Base-by-base conservation (phyloP, 2,329 filamentous ascomycete genomes). In the Hypoxylon sp. region DNA sequence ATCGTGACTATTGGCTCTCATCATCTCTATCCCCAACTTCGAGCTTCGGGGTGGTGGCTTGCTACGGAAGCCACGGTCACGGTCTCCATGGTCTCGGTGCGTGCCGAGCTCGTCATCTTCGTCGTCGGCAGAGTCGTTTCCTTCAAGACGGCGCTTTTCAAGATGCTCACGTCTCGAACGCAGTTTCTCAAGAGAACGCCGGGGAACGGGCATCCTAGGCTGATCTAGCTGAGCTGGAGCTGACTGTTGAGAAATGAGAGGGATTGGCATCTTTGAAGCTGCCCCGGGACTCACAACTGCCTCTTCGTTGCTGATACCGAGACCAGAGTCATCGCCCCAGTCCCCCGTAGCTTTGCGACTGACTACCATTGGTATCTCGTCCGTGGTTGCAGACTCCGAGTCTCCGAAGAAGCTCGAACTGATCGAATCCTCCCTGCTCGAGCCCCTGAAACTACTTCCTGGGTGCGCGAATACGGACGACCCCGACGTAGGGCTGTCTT, bases 21-120 rank as follows among this genome's bases (percentile, higher is more conserved):
- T 94, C 94, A 98, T 97, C 74, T 98, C 94, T 46, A 92, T 95
- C 1, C 92, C 92, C 1, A 98, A 83, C 74, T 97, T 97, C 0
- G 92, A 97, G 50, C 89, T 90, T 10, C 90, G 88, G 20, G 90
- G 81, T 31, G 81, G 79, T 13, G 78, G 76, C 63, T 87, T 86
- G 57, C 77, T 79, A 31, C 83, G 79, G 35, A 78, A 63, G 60
- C 67, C 81, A 65, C 46, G 78, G 31, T n/a, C n/a, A n/a, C n/a
- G n/a, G n/a, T n/a, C n/a, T n/a, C n/a, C n/a, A n/a, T n/a, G n/a
- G n/a, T 72, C 70, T 17, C 66, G 68, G 26, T 68, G 66, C n/a
- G 78, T 80, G 6, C 91, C 92, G 4, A 96, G 81, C 69, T 97
- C 94, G 58, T 97, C 93, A 64, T 97, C 94, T 75, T 97, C 94